Conservation (phyloP, 257 asterid genomes). For the Ocimum tenuiflorum region DNA sequence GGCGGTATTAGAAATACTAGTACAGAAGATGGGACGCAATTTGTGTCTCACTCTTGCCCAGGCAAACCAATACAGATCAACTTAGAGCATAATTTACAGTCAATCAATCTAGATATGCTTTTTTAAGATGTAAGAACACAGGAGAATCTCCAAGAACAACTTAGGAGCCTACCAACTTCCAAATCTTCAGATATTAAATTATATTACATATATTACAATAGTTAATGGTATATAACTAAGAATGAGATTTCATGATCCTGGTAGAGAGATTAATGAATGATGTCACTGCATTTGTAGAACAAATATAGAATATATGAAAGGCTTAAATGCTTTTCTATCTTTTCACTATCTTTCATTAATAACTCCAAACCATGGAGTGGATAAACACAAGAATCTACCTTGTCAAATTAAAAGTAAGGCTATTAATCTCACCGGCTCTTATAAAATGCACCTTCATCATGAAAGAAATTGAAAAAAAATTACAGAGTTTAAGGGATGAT, state of each 20-base stretch:
- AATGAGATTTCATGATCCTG: background rate
- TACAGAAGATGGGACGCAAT: background rate
- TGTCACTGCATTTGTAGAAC: background rate
- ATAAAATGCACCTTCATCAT: background rate
- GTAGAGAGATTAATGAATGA: background rate
- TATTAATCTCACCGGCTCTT: background rate
- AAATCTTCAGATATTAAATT: background rate
- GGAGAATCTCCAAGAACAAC: background rate
- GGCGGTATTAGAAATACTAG: background rate
- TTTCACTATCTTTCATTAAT: background rate
- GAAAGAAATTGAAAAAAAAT: background rate
- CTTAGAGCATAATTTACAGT: background rate
- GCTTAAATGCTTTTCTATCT: background rate
- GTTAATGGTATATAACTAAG: background rate
- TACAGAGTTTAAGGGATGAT: background rate
- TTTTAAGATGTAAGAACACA: background rate
- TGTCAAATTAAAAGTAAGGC: background rate
- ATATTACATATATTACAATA: background rate
- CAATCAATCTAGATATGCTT: background rate
- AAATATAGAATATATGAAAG: background rate
- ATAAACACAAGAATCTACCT: background rate
- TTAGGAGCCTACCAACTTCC: background rate
- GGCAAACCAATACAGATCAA: background rate
- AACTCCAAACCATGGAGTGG: background rate
- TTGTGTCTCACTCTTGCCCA: background rate